Evolutionary conservation across 352 stramenopile species (phyloP).

Genomic region (Pythium aquatile): DNA sequence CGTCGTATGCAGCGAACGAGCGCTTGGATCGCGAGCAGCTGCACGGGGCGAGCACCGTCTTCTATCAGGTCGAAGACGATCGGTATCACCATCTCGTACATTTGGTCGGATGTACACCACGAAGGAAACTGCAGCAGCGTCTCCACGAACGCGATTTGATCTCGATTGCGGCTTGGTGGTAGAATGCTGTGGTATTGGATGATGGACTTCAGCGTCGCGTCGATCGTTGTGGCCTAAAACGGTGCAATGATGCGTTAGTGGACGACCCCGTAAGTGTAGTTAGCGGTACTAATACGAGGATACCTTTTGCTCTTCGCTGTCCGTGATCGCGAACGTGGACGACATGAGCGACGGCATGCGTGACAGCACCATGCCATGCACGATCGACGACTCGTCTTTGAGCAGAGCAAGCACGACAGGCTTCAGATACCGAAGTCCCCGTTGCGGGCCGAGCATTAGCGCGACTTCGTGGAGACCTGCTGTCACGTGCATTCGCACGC

Average conservation of each 20-base stretch:
- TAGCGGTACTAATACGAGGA: neutral
- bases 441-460: constrained; percentile 53
- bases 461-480: constrained; percentile 76
- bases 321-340: constrained; percentile 44
- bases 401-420: constrained; percentile 49
- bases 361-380: constrained; percentile 66
- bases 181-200: constrained; percentile 76
- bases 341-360: constrained; percentile 49
- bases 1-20: constrained; percentile 68
- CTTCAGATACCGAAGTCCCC: constrained; percentile 67
- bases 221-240: constrained; percentile 42
- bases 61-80: constrained; percentile 81
- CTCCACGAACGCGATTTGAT: constrained; percentile 68
- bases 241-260: neutral
- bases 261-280: neutral
- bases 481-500: constrained; percentile 57
- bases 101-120: constrained; percentile 56
- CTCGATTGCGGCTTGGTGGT: constrained; percentile 58
- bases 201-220: constrained; percentile 60
- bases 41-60: constrained; percentile 69
- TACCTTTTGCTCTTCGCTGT: constrained; percentile 74
- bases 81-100: constrained; percentile 73
- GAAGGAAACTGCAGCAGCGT: constrained; percentile 55
- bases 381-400: constrained; percentile 55
- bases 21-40: constrained; percentile 60